These are phyloP conservation scores for Plasmodium cynomolgi DNA, from an alignment of 169 alveolate species.

Conservation along the genomic window DNA sequence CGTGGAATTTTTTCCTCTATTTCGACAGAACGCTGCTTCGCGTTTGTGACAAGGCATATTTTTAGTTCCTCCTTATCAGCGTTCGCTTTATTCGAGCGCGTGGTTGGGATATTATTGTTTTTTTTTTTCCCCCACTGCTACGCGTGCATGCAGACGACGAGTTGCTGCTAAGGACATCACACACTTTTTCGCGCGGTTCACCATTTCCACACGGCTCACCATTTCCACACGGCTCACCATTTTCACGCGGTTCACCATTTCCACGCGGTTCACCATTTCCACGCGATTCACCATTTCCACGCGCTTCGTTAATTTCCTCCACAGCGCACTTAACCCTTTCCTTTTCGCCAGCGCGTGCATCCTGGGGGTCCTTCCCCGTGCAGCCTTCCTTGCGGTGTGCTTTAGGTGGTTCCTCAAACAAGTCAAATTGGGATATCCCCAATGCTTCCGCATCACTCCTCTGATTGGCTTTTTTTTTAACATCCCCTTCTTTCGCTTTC, in stretches of 20 bases:
- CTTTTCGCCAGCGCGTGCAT: not conserved
- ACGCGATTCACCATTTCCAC: too few relatives aligned
- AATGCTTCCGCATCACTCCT: not conserved
- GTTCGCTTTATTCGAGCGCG: not conserved
- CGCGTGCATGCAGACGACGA: conserved; percentile 3
- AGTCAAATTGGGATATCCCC: not conserved
- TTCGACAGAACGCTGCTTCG: not conserved
- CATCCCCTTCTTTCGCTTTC: not conserved
- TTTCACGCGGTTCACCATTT: not conserved
- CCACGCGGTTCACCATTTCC: not conserved
- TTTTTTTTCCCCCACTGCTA: not conserved
- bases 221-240: not conserved
- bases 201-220: not conserved
- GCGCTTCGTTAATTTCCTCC: not conserved
- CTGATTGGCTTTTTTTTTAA: not conserved
- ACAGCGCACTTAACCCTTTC: not conserved
- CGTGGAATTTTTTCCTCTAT: not conserved
- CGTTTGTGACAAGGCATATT: not conserved
- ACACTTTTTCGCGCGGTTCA: not conserved
- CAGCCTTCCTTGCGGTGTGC: not conserved
- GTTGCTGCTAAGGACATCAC: not conserved
- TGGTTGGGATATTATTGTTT: not conserved
- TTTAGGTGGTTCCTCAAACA: not conserved
- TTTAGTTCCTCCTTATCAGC: not conserved
- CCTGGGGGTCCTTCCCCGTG: not conserved